Evolutionary conservation across 1,284 basidiomycete genomes (phyloP), one percentile per base, ranked within the genome.

Genomic region (Caloboletus inedulis): DNA sequence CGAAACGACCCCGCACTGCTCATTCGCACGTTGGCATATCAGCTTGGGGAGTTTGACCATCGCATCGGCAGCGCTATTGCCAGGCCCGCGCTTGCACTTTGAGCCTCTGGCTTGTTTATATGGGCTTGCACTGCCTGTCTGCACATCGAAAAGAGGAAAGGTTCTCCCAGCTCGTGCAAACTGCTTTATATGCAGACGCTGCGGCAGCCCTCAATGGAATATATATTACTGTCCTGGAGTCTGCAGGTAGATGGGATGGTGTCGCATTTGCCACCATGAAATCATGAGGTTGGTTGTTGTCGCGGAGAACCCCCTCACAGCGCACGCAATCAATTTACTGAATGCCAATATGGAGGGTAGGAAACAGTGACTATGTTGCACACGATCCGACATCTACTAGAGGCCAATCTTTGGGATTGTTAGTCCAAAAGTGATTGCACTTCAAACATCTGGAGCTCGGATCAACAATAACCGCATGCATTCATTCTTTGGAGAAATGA

Each of bases 91-190:
- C 56, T 71, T 6, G 49, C 56, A 1, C 36, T 56, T 9, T 59
- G 59, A 19, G 65, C 70, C 9, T 68, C 60, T 35, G 69, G 69
- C 2, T 57, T 71, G 23, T 73, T 73, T 49, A 61, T 72, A 37
- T 71, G 71, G 72, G 69, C 70, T 9, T 61, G 54, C 12, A 73
- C 71, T 2, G 71, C 69, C 2, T 61, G 62, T 52, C 54, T 54
- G 14, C 69, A 71, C 21, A 59, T 71, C 48, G 62, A 64, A 41
- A 65, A 60, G 9, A 63, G 25, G 60, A 61, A 42, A 59, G 60
- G 25, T 53, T 73, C 33, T 44, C 62, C 13, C 57, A 68, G n/a
- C 62, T 71, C 23, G 54, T 66, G 1, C 45, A 56, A 0, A 36
- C 55, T 1, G 47, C 56, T 8, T 34, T 71, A 9, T 64, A 60